A percentile compares a stretch with the other conserved stretches of the same genome.
These are phyloP conservation scores for Opeltia flavorubescens DNA, from an alignment of 495 filamentous ascomycete genomes.

Conservation along the genomic window DNA sequence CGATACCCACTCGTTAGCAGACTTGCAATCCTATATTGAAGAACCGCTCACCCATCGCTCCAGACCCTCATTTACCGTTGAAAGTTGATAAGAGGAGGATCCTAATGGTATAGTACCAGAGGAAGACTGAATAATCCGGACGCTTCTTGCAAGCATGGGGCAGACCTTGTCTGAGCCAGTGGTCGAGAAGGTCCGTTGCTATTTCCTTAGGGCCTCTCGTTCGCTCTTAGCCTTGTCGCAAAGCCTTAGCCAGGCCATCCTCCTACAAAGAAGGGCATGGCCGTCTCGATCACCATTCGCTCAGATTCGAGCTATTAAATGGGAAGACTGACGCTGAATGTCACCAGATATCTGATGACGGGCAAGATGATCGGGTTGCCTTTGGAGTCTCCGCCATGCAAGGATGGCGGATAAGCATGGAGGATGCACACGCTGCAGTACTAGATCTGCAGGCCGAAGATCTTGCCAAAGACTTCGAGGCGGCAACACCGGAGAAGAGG, in stretches of 20 bases:
- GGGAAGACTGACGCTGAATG: too few relatives aligned
- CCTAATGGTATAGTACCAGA: too few relatives aligned
- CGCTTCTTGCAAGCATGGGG: constrained; percentile 48
- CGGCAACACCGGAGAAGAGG: constrained; percentile 48
- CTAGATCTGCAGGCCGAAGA: constrained; percentile 69
- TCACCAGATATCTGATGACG: constrained; percentile 78
- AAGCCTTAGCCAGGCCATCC: too few relatives aligned
- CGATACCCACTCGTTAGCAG: too few relatives aligned
- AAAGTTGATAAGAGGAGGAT: too few relatives aligned
- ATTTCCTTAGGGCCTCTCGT: too few relatives aligned
- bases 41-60: background rate
- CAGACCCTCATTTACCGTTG: background rate
- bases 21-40: background rate
- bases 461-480: constrained; percentile 40
- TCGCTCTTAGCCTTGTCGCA: too few relatives aligned
- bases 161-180: constrained; percentile 99
- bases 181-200: constrained; percentile 78
- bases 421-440: constrained; percentile 81
- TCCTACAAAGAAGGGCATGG: too few relatives aligned
- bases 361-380: constrained; percentile 81
- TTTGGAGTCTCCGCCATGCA: constrained; percentile 98
- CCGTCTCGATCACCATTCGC: background rate
- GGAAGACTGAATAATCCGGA: too few relatives aligned
- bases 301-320: too few relatives aligned
- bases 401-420: constrained; percentile 99